Conservation (phyloP, 2,329 filamentous ascomycete genomes). For the Botryosphaeria dothidea region DNA sequence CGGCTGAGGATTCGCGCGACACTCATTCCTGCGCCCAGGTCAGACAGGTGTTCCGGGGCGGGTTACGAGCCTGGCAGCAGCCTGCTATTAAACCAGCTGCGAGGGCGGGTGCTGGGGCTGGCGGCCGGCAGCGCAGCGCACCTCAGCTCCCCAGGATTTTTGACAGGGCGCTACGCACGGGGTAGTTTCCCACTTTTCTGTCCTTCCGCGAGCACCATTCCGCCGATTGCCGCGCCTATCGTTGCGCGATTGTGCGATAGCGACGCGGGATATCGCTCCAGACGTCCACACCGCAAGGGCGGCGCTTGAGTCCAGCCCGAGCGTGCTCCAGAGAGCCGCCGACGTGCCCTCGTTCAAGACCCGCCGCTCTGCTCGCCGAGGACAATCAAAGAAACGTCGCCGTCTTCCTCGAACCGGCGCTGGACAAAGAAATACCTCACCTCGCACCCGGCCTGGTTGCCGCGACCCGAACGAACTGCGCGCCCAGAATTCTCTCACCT, state of each 20-base stretch:
- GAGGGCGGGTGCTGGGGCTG: neutral
- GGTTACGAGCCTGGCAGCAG: neutral
- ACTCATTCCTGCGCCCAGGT: constrained; percentile 4
- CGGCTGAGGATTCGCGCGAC: neutral
- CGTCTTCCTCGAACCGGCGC: neutral
- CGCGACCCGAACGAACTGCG: neutral
- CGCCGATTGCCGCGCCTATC: constrained; percentile 8
- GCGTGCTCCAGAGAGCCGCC: constrained; percentile 9
- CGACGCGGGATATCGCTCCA: neutral
- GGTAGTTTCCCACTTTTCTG: neutral
- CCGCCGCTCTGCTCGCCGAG: neutral
- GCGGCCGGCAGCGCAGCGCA: neutral
- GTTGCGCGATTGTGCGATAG: constrained; percentile 6
- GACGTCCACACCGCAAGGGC: constrained; percentile 9
- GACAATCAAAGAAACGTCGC: neutral
- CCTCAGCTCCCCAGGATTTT: neutral
- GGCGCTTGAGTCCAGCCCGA: neutral
- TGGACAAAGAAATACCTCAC: neutral
- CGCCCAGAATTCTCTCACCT: neutral
- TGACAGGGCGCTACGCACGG: constrained; percentile 10
- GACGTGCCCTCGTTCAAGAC: neutral
- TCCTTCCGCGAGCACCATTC: constrained; percentile 6
- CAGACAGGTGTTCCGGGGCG: neutral
- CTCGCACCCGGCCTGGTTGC: neutral
- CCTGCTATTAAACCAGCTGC: constrained; percentile 1